Evolutionary conservation across 306 rosid genomes (phyloP).

Genomic region (Corylus heterophylla): DNA sequence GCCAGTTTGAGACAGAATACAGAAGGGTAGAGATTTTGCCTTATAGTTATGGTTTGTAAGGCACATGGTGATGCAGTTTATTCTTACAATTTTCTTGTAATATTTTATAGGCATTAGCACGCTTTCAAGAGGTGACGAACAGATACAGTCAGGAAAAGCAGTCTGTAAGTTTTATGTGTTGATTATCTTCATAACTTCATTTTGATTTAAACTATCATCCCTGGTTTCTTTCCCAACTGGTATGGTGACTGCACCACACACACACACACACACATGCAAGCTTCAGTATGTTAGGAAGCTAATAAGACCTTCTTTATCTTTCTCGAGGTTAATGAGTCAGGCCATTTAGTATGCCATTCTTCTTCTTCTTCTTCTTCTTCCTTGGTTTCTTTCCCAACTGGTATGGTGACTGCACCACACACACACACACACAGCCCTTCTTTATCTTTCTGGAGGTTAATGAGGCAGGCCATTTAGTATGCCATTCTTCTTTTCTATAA

Average conservation of each 20-base stretch:
- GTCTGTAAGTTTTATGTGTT: constrained; percentile 50
- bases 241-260: not conserved
- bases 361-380: not conserved
- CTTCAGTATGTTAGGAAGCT: not conserved
- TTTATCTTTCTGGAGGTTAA: not conserved
- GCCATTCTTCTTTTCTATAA: not conserved
- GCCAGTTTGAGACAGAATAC: constrained; percentile 92
- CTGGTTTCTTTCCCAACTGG: not conserved
- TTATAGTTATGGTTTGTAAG: constrained; percentile 8
- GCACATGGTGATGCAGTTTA: not conserved
- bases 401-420: not conserved
- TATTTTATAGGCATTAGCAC: constrained; percentile 76
- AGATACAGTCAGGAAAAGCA: constrained; percentile 91
- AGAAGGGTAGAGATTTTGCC: constrained; percentile 61
- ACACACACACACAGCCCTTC: not conserved
- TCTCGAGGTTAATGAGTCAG: too few relatives aligned
- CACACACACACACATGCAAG: not conserved
- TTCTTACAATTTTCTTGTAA: constrained; percentile 22
- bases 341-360: too few relatives aligned
- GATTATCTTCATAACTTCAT: not conserved
- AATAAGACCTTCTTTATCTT: not conserved
- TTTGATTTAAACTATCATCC: not conserved
- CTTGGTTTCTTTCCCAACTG: not conserved
- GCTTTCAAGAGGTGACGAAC: constrained; percentile 94
- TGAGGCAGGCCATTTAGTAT: not conserved